Evolutionary conservation across 108 stramenopile species (phyloP).

Genomic region (Pseudonitzschia pungens): DNA sequence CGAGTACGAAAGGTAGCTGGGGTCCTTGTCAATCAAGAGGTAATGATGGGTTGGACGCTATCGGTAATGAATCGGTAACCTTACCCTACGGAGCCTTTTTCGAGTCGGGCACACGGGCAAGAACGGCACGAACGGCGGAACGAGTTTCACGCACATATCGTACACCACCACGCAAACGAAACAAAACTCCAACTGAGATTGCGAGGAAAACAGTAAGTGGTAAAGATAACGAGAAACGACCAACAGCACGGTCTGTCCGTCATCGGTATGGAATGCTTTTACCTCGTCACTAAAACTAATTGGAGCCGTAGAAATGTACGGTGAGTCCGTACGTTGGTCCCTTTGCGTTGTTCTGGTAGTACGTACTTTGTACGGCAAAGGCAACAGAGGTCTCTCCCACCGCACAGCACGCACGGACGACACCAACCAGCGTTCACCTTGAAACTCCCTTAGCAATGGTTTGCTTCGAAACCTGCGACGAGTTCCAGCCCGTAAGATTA

Average conservation of each 20-base stretch:
- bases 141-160: too few relatives aligned
- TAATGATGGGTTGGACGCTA: neutral
- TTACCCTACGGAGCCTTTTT: too few relatives aligned
- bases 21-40: slow-evolving; percentile 13
- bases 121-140: too few relatives aligned
- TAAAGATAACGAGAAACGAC: neutral
- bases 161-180: neutral
- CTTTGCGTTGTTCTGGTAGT: neutral
- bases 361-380: too few relatives aligned
- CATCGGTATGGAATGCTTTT: neutral
- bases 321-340: neutral
- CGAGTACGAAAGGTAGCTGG: neutral
- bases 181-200: too few relatives aligned
- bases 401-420: neutral
- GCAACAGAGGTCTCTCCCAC: too few relatives aligned
- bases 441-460: too few relatives aligned
- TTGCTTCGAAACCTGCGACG: too few relatives aligned
- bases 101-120: too few relatives aligned
- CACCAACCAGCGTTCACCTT: too few relatives aligned
- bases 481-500: too few relatives aligned
- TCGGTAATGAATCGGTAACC: too few relatives aligned
- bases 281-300: slow-evolving; percentile 15
- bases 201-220: slow-evolving; percentile 15
- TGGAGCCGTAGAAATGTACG: neutral
- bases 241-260: neutral